Base-by-base conservation (phyloP, 2,329 filamentous ascomycete genomes). In the Xylaria sp. region DNA sequence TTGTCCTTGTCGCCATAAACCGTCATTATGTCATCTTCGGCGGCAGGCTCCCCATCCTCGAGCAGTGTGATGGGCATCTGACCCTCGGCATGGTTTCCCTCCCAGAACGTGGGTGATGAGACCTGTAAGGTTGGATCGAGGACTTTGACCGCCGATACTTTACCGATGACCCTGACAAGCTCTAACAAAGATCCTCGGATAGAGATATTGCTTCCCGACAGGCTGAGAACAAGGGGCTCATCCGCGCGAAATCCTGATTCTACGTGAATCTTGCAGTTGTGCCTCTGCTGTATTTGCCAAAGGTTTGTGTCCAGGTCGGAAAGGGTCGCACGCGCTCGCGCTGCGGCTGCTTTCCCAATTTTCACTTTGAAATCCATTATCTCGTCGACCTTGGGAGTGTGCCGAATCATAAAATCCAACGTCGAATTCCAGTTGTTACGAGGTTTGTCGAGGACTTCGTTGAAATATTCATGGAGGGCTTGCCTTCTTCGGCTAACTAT, bases 191-290 rank as follows among this genome's bases (percentile, higher is more conserved):
- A 64, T 49, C 67, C 68, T 40, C 66, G 68, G 9, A 75, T 61
- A 4, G 71, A 67, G 33, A 67, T 35, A 54, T 65, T 69, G 6
- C 70, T 67, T 25, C 73, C 73, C 4, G 71, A 71, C 5, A 75
- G 37, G 25, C 43, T 68, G 21, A 75, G 61, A 14, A 67, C 42
- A 43, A 75, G 60, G 33, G 61, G 65, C 11, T 52, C 67, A 21
- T 66, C 52, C 15, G 60, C 37, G 15, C 45, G n/a, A 37, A 42
- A 38, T 1, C 53, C 28, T 4, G 70, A 58, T 50, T 74, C 67
- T 54, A 72, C 47, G n/a, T 58, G 66, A 35, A 75, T 66, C 35
- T 66, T 51, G 52, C 67, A 69, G 38, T 71, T 62, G 25, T 72
- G 68, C 51, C 65, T 71, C 40, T 63, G 66, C 25, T 67, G 61